Conservation (phyloP, 352 stramenopile genomes). For the Phytophthora idaei region DNA sequence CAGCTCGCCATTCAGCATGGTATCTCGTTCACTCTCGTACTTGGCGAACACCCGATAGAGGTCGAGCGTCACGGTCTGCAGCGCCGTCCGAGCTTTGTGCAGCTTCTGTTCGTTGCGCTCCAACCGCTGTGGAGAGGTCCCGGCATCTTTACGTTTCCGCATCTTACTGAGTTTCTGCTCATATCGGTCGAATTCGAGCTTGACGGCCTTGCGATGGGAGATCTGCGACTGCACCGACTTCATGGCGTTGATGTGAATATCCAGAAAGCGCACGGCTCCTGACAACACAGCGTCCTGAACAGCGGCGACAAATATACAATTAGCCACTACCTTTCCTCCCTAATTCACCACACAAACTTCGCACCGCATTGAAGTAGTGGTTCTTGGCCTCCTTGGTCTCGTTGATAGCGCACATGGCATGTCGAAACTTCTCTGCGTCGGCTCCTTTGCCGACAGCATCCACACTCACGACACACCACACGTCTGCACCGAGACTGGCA, state of each 20-base stretch:
- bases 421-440: slow-evolving; percentile 74
- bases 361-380: slow-evolving; percentile 76
- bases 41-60: slow-evolving; percentile 82
- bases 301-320: background rate
- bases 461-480: slow-evolving; percentile 79
- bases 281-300: slow-evolving; percentile 63
- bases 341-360: background rate
- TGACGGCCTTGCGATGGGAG: slow-evolving; percentile 62
- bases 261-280: slow-evolving; percentile 65
- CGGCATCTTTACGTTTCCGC: slow-evolving; percentile 20
- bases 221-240: slow-evolving; percentile 78
- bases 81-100: slow-evolving; percentile 40
- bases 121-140: slow-evolving; percentile 30
- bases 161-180: slow-evolving; percentile 57
- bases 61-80: slow-evolving; percentile 63
- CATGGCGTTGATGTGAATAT: slow-evolving; percentile 83
- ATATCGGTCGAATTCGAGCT: slow-evolving; percentile 79
- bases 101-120: slow-evolving; percentile 71
- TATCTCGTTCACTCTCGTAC: slow-evolving; percentile 76
- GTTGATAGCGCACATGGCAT: slow-evolving; percentile 79
- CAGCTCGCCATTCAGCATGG: slow-evolving; percentile 79
- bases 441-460: slow-evolving; percentile 62
- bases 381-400: slow-evolving; percentile 78
- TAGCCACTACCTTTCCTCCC: background rate
- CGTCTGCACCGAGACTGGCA: slow-evolving; percentile 65